Base-by-base conservation (phyloP, 2,329 filamentous ascomycete species). In the Neofusicoccum umdonicola region DNA sequence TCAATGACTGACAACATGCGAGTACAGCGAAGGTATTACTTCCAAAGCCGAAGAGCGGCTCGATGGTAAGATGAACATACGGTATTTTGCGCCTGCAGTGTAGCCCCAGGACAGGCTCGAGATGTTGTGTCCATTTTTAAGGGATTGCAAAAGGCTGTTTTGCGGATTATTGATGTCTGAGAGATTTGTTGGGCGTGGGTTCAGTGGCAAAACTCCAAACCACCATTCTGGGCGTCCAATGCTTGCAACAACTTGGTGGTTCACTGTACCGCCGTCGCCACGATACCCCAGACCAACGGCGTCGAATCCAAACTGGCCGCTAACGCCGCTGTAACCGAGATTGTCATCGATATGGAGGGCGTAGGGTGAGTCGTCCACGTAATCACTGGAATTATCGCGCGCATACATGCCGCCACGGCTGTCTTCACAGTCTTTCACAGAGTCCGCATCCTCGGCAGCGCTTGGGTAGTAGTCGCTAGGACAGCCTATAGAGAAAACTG, bases 41-140 rank as follows among this genome's bases (percentile, higher is more conserved):
- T 5, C 6, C 6, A 7, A 7, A 7, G 27, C 6, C 27, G 27
- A 7, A 31, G 27, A 7, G 27, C 27, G 27, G 27, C 27, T 31
- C 27, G 27, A 31, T 31, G 6, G 9, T 7, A 17, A 47, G n/a
- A 47, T 5, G 34, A 31, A 62, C 65, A 39, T 64, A 71, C 69
- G 57, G 47, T 71, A 68, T 19, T 56, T 50, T 6, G 76, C 74
- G 3, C 77, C 77, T 8, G 77, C 76, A 4, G 76, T 78, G 62
- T 78, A 79, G 1, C 68, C 72, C 69, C 69, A 79, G 2, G 73
- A 76, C 6, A 71, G 47, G 56, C 75, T 75, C 0, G 75, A 69
- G 8, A 78, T 76, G 5, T 65, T 60, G 22, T 67, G 67, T 17
- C 68, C 62, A 8, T 68, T 62, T 19, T 51, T 50, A 4, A 64